A percentile compares a stretch with the other conserved stretches of the same genome.
These are phyloP conservation scores for Aschersonia sp. DNA, from an alignment of 2,329 filamentous ascomycete genomes.

Conservation along the genomic window DNA sequence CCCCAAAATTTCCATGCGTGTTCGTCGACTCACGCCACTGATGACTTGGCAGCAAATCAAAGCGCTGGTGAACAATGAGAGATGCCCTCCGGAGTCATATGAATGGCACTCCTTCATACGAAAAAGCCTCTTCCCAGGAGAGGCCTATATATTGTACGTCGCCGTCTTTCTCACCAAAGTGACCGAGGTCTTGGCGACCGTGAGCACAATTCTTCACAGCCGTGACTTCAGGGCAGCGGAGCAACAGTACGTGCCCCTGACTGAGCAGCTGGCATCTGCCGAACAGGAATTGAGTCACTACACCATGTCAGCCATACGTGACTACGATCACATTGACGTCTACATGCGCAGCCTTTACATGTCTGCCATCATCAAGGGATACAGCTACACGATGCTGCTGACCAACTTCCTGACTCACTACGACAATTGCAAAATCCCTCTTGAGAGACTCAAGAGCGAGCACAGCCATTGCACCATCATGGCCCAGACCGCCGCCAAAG, in stretches of 20 bases:
- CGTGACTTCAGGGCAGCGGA: conserved; percentile 15
- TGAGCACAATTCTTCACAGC: conserved; percentile 11
- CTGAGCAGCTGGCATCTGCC: conserved; percentile 12
- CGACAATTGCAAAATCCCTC: conserved; percentile 9
- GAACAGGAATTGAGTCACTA: conserved; percentile 9
- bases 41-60: conserved; percentile 19
- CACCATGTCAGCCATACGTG: conserved; percentile 4
- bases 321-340: conserved; percentile 8
- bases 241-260: conserved; percentile 12
- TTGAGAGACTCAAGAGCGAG: conserved; percentile 12
- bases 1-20: too few relatives aligned
- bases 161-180: conserved; percentile 13
- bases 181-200: conserved; percentile 12
- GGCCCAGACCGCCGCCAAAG: conserved; percentile 13
- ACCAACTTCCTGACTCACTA: conserved; percentile 21
- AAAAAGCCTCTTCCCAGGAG: conserved; percentile 9
- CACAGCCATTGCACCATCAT: conserved; percentile 13
- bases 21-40: not conserved
- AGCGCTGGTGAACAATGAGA: conserved; percentile 15
- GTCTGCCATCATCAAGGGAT: conserved; percentile 19
- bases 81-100: conserved; percentile 20
- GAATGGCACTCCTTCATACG: conserved; percentile 20
- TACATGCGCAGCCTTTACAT: conserved; percentile 19
- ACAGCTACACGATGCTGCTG: conserved; percentile 17
- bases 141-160: conserved; percentile 14